phyloP scores from a whole-genome alignment of 2,329 filamentous ascomycete species.

The Diplodia corticola region DNA sequence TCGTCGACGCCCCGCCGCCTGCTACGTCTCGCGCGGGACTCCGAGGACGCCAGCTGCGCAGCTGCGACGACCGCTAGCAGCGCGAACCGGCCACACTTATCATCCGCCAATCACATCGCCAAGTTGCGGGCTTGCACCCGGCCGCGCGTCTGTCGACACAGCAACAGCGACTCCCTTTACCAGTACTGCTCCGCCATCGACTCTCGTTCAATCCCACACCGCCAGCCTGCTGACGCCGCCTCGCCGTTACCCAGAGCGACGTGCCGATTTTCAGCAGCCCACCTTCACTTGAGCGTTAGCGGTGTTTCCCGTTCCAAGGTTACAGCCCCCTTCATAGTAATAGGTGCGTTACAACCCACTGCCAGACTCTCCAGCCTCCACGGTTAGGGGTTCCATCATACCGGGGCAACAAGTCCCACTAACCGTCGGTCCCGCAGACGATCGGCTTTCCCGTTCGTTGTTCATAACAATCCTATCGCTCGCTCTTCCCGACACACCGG shows the following conservation, averaged over 20 bases:
- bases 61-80: conserved; percentile 11
- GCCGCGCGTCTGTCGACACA: conserved; percentile 21
- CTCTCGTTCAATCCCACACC: conserved; percentile 11
- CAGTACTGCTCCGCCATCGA: conserved; percentile 15
- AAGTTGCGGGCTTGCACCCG: conserved; percentile 2
- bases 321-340: conserved; percentile 12
- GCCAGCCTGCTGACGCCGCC: background rate
- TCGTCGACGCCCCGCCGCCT: conserved; percentile 12
- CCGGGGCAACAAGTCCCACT: conserved; percentile 18
- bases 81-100: conserved; percentile 12
- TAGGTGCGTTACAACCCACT: conserved; percentile 13
- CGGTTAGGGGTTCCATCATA: background rate
- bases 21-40: conserved; percentile 7
- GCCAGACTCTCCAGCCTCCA: conserved; percentile 7
- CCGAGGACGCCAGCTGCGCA: conserved; percentile 15
- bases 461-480: conserved; percentile 13
- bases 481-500: conserved; percentile 18
- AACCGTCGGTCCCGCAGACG: conserved; percentile 16
- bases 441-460: conserved; percentile 22
- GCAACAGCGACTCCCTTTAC: conserved; percentile 13
- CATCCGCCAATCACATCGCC: conserved; percentile 15
- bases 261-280: background rate
- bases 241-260: conserved; percentile 10
- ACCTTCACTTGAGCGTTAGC: conserved; percentile 17
- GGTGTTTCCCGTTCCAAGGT: conserved; percentile 18